Base-by-base conservation (phyloP, 2,329 filamentous ascomycete genomes). In the Pyrenophora seminiperda region DNA sequence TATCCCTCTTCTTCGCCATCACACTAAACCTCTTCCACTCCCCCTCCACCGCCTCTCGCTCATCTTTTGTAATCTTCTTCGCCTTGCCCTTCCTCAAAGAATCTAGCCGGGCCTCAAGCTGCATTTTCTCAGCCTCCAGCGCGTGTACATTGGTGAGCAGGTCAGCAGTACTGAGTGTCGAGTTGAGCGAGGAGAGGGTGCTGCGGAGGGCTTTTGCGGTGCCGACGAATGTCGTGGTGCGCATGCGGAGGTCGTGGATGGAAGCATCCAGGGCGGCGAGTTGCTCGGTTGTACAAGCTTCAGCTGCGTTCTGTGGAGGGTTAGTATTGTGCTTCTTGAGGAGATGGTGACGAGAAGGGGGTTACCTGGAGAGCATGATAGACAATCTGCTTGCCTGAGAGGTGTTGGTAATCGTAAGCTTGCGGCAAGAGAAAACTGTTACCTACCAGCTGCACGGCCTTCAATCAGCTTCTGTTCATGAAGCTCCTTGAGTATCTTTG, bases 401-500 rank as follows among this genome's bases (percentile, higher is more conserved):
- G 2, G 37, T 20, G 33, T 55, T n/a, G 58, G 53, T n/a, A 9
- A 7, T 6, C 13, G 1, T 14, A 17, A 20, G 15, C n/a, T 29
- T 39, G 13, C 14, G 22, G 20, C 50, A 33, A 24, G 36, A 2
- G 4, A 22, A 5, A 11, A 47, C 31, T 10, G 30, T 39, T 15
- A 46, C 68, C 55, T 61, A 81, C 81, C 81, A 31, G 83, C 77
- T 31, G 76, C 72, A 41, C 80, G 80, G 41, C 81, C 82, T 61
- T 82, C 82, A 33, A 88, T 82, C 58, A 82, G 72, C 9, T 81
- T 81, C 33, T 76, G 77, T 58, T 86, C 83, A 52, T 84, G 80
- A 66, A 88, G 73, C 51, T 87, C 84, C 60, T 84, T 85, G 27
- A 88, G 73, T 24, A 82, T 65, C 68, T 87, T 88, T 20, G 79